Base-by-base conservation (phyloP, 2,329 filamentous ascomycete genomes). In the Fusarium devonianum region DNA sequence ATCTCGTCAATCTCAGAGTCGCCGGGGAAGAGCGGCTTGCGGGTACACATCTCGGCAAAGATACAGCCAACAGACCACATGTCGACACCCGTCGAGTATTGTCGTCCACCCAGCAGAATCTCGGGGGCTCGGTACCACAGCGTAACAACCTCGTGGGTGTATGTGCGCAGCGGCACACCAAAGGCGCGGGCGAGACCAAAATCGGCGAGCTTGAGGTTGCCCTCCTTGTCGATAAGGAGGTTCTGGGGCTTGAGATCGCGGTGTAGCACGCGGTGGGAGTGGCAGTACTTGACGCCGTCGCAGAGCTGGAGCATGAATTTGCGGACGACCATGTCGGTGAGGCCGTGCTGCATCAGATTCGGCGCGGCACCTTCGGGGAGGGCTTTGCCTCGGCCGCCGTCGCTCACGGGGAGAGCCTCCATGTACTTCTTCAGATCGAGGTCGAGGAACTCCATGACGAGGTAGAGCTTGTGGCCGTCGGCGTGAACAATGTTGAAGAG, bases 51-150 rank as follows among this genome's bases (percentile, higher is more conserved):
- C 74, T 96, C 92, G 8, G 92, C 92, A 71, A 96, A 96, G 73
- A 96, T 96, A 72, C 91, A 94, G 55, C 92, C 92, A 38, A 92
- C 87, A 22, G 90, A 94, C 92, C 92, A 96, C 89, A 96, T 96
- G 68, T 96, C 92, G 30, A 96, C 91, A 48, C 92, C 92, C 11
- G 92, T 96, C 11, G 90, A 94, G 76, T 96, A 96, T 71, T 96
- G 91, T 41, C 92, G 86, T 48, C 92, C 91, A 69, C 92, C 92
- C 2, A 96, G 84, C 14, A 96, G 81, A 73, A 96, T 95, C 72
- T 96, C 92, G 1, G 92, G 92, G 7, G 91, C 83, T 55, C 92
- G 88, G 71, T 96, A 96, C 92, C 92, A 96, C 49, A 96, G 80
- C 2, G 92, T 96, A 51, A 96, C 92, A 53, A 96, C 91, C 81